Conservation (phyloP, 1,284 basidiomycete species). For the Cryptococcus amylolentus region DNA sequence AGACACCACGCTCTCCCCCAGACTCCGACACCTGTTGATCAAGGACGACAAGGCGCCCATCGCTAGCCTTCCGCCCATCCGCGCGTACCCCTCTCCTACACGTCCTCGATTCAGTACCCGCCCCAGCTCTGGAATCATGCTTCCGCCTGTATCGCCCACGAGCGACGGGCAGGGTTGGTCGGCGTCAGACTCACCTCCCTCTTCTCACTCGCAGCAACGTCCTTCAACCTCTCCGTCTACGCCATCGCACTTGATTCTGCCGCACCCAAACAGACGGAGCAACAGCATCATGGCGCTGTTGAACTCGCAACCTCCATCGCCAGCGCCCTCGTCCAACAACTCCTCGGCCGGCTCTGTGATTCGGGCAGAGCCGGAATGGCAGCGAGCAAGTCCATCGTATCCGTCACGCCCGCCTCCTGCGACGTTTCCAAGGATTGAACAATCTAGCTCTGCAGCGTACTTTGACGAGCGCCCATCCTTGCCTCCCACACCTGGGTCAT, state of each 20-base stretch:
- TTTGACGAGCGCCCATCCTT: slow-evolving; percentile 9
- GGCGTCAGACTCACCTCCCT: not conserved
- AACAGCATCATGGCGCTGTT: slow-evolving; percentile 23
- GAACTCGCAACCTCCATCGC: slow-evolving; percentile 15
- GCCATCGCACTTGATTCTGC: not conserved
- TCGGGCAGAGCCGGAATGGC: not conserved
- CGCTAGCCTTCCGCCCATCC: slow-evolving; percentile 1
- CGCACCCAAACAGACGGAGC: slow-evolving; percentile 5
- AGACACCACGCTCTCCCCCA: slow-evolving; percentile 18
- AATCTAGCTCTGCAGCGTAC: slow-evolving; percentile 7
- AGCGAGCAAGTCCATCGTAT: not conserved
- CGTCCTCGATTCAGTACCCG: not conserved
- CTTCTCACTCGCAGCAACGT: not conserved
- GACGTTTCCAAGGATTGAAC: slow-evolving; percentile 6
- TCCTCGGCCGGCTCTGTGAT: slow-evolving; percentile 1
- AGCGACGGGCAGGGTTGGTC: slow-evolving; percentile 2
- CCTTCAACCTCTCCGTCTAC: not conserved
- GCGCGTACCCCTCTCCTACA: slow-evolving; percentile 1
- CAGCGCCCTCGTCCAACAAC: slow-evolving; percentile 4
- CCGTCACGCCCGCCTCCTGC: slow-evolving; percentile 1
- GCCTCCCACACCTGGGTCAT: not conserved
- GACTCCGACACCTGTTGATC: slow-evolving; percentile 24
- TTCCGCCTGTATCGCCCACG: slow-evolving; percentile 8
- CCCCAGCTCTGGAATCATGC: not conserved
- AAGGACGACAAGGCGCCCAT: slow-evolving; percentile 21